phyloP scores from a whole-genome alignment of 2,329 filamentous ascomycete genomes.

The Fusarium pseudonygamai region DNA sequence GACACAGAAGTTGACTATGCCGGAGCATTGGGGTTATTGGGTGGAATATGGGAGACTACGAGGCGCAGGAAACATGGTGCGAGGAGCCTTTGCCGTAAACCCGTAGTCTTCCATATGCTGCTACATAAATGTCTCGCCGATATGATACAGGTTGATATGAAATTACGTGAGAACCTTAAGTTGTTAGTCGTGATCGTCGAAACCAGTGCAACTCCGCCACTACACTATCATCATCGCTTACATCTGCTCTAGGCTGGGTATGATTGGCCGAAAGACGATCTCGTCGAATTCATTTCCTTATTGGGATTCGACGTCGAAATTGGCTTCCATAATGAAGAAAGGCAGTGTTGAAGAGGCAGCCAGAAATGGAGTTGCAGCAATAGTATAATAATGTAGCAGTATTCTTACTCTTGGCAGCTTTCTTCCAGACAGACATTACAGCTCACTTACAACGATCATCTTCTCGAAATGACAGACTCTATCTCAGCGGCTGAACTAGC shows the following conservation, averaged over 20 bases:
- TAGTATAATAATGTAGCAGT: not conserved
- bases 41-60: not conserved
- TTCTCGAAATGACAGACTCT: slow-evolving; percentile 6
- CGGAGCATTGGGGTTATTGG: not conserved
- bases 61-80: not conserved
- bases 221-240: not conserved
- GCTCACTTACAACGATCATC: not conserved
- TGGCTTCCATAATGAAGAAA: not conserved
- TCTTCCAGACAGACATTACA: not conserved
- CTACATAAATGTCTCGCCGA: not conserved
- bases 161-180: not conserved
- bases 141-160: not conserved
- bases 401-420: not conserved
- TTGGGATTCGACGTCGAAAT: slow-evolving; percentile 1
- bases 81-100: not conserved
- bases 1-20: not conserved
- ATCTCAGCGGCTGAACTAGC: slow-evolving; percentile 3
- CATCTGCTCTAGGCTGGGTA: not conserved
- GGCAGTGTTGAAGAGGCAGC: not conserved
- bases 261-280: not conserved
- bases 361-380: not conserved
- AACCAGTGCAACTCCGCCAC: not conserved
- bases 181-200: not conserved
- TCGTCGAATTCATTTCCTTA: not conserved
- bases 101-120: not conserved